phyloP scores from a whole-genome alignment of 208 protist species.

The Leishmania aethiopica region DNA sequence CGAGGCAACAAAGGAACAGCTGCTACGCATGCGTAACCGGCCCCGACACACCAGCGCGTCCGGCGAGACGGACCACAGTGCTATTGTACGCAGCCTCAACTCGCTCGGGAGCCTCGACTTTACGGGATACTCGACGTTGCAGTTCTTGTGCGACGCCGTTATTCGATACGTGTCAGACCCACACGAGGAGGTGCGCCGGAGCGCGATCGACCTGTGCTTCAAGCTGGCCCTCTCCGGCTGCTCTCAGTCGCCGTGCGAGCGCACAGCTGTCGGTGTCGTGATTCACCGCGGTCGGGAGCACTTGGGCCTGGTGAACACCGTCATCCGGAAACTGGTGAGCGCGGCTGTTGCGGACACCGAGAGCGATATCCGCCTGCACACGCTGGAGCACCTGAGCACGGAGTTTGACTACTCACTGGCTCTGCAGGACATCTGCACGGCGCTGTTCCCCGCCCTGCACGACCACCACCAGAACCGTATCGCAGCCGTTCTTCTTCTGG shows the following conservation, averaged over 20 bases:
- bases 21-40: slow-evolving; percentile 43
- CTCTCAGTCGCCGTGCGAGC: slow-evolving; percentile 69
- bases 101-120: slow-evolving; percentile 82
- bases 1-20: slow-evolving; percentile 73
- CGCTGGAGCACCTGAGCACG: slow-evolving; percentile 70
- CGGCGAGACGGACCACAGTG: slow-evolving; percentile 33
- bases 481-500: slow-evolving; percentile 79
- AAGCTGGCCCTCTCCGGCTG: slow-evolving; percentile 88
- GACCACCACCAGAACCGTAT: slow-evolving; percentile 89
- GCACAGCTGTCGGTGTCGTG: slow-evolving; percentile 67
- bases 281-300: slow-evolving; percentile 85
- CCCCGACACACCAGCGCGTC: slow-evolving; percentile 16
- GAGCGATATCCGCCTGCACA: slow-evolving; percentile 90
- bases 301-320: slow-evolving; percentile 74
- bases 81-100: slow-evolving; percentile 65
- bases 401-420: slow-evolving; percentile 81
- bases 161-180: slow-evolving; percentile 78
- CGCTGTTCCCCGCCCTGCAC: slow-evolving; percentile 80
- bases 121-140: slow-evolving; percentile 85
- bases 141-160: slow-evolving; percentile 85
- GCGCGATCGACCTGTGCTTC: slow-evolving; percentile 89
- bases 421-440: slow-evolving; percentile 70
- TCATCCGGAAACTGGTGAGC: slow-evolving; percentile 79
- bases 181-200: slow-evolving; percentile 85
- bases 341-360: slow-evolving; percentile 88